These are phyloP conservation scores for Lentinus polychrous DNA, from an alignment of 1,284 basidiomycete species.

Conservation along the genomic window DNA sequence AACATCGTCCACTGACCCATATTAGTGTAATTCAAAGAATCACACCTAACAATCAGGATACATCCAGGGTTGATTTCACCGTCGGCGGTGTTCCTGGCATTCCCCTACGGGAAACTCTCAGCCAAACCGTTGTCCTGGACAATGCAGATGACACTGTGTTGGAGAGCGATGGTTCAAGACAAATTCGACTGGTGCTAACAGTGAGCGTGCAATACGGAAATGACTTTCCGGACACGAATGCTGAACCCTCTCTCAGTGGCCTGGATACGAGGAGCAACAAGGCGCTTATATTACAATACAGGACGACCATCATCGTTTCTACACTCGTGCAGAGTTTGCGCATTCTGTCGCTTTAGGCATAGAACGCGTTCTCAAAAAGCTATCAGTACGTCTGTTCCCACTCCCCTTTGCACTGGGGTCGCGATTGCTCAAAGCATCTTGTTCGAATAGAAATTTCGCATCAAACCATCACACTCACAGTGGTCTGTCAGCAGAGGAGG, in stretches of 20 bases:
- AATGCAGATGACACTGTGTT: neutral
- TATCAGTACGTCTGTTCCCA: neutral
- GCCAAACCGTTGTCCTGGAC: neutral
- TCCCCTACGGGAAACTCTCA: neutral
- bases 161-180: neutral
- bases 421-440: neutral
- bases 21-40: neutral
- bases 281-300: neutral
- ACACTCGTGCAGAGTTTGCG: neutral
- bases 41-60: neutral
- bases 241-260: neutral
- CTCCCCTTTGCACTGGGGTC: neutral
- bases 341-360: neutral
- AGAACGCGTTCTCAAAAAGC: neutral
- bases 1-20: neutral
- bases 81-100: neutral
- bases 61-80: neutral
- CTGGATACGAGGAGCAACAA: neutral
- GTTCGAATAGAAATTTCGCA: neutral
- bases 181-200: neutral
- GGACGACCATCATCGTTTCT: neutral
- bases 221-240: neutral
- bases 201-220: neutral
- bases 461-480: neutral
- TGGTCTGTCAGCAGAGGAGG: neutral